These are phyloP conservation scores for Rosa chinensis DNA, from an alignment of 306 rosid species.

Conservation along the genomic window DNA sequence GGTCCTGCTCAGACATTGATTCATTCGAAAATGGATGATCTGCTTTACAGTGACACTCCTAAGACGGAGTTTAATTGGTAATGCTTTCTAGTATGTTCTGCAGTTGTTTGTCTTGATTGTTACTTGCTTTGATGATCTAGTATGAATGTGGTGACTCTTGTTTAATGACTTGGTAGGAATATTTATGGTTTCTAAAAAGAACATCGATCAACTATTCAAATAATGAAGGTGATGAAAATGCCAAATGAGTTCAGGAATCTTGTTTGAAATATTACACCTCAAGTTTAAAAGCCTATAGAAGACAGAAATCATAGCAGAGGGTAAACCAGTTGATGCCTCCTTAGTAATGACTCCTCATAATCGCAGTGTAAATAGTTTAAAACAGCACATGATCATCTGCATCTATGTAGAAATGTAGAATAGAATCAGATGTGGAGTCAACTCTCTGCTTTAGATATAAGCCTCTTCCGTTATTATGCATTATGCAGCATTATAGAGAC, in stretches of 20 bases:
- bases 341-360: background rate
- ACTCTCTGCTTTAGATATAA: background rate
- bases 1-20: constrained; percentile 61
- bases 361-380: background rate
- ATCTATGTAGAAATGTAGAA: background rate
- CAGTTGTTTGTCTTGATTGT: background rate
- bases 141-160: constrained; percentile 16
- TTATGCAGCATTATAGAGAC: background rate
- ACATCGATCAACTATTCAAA: background rate
- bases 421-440: too few species aligned
- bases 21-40: constrained; percentile 74
- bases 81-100: constrained; percentile 23
- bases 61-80: constrained; percentile 49
- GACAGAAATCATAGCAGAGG: background rate
- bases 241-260: background rate
- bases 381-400: background rate
- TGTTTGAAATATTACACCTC: background rate
- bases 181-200: background rate
- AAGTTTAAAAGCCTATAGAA: background rate
- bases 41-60: constrained; percentile 53
- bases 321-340: background rate
- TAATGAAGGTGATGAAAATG: background rate
- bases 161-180: constrained; percentile 5
- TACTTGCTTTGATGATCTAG: constrained; percentile 13
- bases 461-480: background rate